Conservation (phyloP, 1,284 basidiomycete genomes). For the Trichosporon asahii region DNA sequence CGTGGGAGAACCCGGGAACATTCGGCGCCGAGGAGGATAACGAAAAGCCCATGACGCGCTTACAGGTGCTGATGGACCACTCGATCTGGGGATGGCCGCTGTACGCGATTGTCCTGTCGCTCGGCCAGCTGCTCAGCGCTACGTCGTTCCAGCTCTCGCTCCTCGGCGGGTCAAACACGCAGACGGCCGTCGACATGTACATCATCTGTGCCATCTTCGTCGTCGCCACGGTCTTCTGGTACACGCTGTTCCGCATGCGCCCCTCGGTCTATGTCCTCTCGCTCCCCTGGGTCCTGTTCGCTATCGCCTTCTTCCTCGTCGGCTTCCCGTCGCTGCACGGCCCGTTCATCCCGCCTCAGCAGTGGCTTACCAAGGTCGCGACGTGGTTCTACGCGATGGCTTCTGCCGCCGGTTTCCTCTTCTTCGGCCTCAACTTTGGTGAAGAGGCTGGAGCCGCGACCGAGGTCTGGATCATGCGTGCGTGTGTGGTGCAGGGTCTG, state of each 20-base stretch:
- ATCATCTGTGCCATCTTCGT: conserved; percentile 81
- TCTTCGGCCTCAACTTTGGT: conserved; percentile 92
- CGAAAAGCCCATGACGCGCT: conserved; percentile 65
- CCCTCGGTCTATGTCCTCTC: conserved; percentile 83
- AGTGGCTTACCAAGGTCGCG: conserved; percentile 67
- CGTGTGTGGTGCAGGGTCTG: conserved; percentile 84
- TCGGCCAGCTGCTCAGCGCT: conserved; percentile 64
- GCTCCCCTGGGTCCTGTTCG: conserved; percentile 83
- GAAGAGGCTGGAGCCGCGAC: conserved; percentile 91
- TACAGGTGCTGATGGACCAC: conserved; percentile 75
- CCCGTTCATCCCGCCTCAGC: conserved; percentile 62
- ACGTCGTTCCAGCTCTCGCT: conserved; percentile 94
- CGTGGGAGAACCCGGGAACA: conserved; percentile 33
- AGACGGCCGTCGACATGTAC: conserved; percentile 77
- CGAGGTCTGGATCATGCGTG: conserved; percentile 83
- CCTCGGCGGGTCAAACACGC: conserved; percentile 76
- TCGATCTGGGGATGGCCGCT: conserved; percentile 79
- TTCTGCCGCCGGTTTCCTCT: conserved; percentile 81
- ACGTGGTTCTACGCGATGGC: conserved; percentile 84
- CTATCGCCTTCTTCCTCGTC: conserved; percentile 81
- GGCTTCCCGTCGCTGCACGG: conserved; percentile 72
- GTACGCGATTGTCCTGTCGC: conserved; percentile 79
- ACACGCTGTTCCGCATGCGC: conserved; percentile 79
- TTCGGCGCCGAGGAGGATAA: conserved; percentile 55
- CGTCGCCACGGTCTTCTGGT: conserved; percentile 80